Conservation (phyloP, 1,139 yeast genomes). For the Taphrina wiesneri region DNA sequence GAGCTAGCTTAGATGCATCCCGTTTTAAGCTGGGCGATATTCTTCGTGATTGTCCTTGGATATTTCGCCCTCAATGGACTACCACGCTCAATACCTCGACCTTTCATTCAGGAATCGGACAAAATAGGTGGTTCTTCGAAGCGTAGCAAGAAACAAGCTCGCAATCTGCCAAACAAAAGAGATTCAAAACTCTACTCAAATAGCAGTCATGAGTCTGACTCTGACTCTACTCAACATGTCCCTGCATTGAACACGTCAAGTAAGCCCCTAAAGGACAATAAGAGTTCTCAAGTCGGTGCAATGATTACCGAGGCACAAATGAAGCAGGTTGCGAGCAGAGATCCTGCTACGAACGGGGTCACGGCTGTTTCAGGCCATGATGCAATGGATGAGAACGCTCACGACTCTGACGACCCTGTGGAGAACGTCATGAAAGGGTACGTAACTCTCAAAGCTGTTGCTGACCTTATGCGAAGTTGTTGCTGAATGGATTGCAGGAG, state of each 20-base stretch:
- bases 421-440: conserved; percentile 27
- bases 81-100: background rate
- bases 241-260: background rate
- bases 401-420: conserved; percentile 9
- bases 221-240: too few species aligned
- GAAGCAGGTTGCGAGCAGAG: background rate
- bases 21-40: conserved; percentile 16
- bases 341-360: background rate
- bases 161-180: background rate
- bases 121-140: background rate
- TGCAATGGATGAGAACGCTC: background rate
- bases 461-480: background rate
- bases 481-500: background rate
- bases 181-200: background rate
- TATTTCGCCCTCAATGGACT: conserved; percentile 20
- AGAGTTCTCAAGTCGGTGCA: background rate
- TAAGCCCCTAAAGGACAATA: background rate
- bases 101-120: background rate
- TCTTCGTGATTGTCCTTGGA: conserved; percentile 1
- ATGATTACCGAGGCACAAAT: background rate
- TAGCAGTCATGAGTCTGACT: background rate
- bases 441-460: background rate
- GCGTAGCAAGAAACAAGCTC: background rate
- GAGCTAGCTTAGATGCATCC: background rate
- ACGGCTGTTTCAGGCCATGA: background rate